Evolutionary conservation across 2,329 filamentous ascomycete genomes (phyloP).

Genomic region (Aaosphaeria arxii): DNA sequence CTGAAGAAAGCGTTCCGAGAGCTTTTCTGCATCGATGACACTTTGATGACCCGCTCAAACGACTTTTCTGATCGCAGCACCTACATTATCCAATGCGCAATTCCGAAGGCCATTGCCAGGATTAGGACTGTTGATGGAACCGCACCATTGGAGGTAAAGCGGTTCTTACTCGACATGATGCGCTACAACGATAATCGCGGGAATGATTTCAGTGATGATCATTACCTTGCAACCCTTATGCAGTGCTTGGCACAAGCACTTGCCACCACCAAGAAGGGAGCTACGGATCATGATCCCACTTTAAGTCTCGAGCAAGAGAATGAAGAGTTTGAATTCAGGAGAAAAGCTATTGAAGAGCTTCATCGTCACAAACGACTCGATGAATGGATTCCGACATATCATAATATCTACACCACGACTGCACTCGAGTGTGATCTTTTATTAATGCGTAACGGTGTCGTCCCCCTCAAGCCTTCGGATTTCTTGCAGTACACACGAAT

Average conservation of each 20-base stretch:
- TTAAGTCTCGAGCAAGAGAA: constrained; percentile 49
- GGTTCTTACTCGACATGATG: constrained; percentile 84
- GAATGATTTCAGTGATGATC: constrained; percentile 84
- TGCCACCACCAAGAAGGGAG: constrained; percentile 18
- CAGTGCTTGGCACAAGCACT: constrained; percentile 57
- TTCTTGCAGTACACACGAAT: constrained; percentile 60
- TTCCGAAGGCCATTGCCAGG: constrained; percentile 75
- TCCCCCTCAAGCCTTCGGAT: constrained; percentile 53
- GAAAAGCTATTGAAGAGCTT: constrained; percentile 58
- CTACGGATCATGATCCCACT: constrained; percentile 14
- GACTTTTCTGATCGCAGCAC: constrained; percentile 85
- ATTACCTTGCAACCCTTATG: constrained; percentile 83
- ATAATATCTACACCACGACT: constrained; percentile 62
- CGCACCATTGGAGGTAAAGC: constrained; percentile 74
- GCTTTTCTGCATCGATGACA: constrained; percentile 79
- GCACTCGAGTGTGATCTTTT: constrained; percentile 59
- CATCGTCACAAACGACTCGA: constrained; percentile 63
- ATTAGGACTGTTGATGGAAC: constrained; percentile 73
- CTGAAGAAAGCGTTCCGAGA: constrained; percentile 82
- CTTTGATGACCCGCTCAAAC: constrained; percentile 79
- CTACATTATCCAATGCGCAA: constrained; percentile 81
- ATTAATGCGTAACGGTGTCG: constrained; percentile 53
- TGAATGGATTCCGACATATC: constrained; percentile 65
- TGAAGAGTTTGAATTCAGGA: constrained; percentile 53
- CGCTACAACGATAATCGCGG: constrained; percentile 93